These are phyloP conservation scores for Marasmius fiardii DNA, from an alignment of 1,284 basidiomycete species.

Conservation along the genomic window DNA sequence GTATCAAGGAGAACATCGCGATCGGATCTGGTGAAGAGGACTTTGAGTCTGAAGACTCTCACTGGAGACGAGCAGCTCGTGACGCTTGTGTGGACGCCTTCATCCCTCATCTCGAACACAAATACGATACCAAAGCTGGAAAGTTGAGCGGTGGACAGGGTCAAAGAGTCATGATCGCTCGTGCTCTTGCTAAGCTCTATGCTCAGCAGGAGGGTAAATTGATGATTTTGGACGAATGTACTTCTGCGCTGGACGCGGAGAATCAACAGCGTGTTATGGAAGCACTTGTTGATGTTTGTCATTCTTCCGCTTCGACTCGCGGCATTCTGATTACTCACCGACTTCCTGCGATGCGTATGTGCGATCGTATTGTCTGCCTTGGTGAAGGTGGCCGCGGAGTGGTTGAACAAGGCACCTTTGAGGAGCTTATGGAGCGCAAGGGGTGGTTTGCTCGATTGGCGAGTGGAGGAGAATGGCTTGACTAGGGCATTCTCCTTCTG, in stretches of 20 bases:
- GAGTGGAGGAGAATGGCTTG: slow-evolving; percentile 82
- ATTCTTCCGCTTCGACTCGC: slow-evolving; percentile 40
- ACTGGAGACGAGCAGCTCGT: slow-evolving; percentile 49
- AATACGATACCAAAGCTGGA: slow-evolving; percentile 86
- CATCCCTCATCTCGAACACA: slow-evolving; percentile 73
- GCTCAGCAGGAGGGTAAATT: slow-evolving; percentile 51
- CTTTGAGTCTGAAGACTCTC: not conserved
- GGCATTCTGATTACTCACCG: slow-evolving; percentile 95
- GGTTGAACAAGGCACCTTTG: slow-evolving; percentile 78
- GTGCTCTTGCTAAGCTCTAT: slow-evolving; percentile 65
- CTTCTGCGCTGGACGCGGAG: slow-evolving; percentile 81
- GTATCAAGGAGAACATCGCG: slow-evolving; percentile 82
- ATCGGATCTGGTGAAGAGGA: slow-evolving; percentile 50
- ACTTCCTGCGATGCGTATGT: slow-evolving; percentile 86
- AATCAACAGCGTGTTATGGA: slow-evolving; percentile 76
- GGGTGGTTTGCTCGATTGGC: slow-evolving; percentile 85
- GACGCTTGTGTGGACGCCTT: slow-evolving; percentile 87
- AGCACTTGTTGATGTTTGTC: slow-evolving; percentile 57
- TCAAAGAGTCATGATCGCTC: slow-evolving; percentile 89
- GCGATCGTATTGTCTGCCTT: slow-evolving; percentile 86
- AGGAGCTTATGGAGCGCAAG: slow-evolving; percentile 61
- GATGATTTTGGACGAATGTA: slow-evolving; percentile 92
- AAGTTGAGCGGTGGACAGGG: slow-evolving; percentile 94
- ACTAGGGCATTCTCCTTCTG: not conserved
- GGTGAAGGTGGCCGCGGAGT: slow-evolving; percentile 61